Base-by-base conservation (phyloP, 495 filamentous ascomycete genomes). In the Jackrogersella multiformis region DNA sequence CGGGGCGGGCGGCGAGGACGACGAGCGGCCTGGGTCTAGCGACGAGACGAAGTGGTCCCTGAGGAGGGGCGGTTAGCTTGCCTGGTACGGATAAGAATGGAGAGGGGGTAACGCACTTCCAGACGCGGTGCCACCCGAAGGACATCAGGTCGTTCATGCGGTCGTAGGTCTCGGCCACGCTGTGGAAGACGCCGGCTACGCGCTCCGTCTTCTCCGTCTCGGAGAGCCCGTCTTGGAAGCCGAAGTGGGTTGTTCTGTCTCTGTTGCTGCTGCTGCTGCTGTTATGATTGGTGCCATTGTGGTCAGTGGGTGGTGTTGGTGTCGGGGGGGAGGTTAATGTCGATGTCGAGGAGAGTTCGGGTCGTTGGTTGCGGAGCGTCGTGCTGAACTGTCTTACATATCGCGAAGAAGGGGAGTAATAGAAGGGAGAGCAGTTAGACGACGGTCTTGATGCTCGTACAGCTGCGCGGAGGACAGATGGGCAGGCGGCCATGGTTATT, bases 131-230 rank as follows among this genome's bases (percentile, higher is more conserved):
- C 80, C 96, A 93, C 34, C 93, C 93, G 23, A 98, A 87, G 39
- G 94, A 97, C 95, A 99, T 98, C 51, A 97, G 86, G 77, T 99
- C 95, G 85, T 99, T 99, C 95, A 99, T 99, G 67, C 87, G 88
- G 76, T 97, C 94, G 82, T 95, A 89, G 24, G 89, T 92, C 48
- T 92, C 86, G 68, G 95, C 94, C 49, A 99, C 94, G 74, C 92
- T 96, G 78, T 93, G 95, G 84, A 98, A 99, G 63, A 99, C 95
- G 39, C 86, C 86, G 68, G 88, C 89, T 20, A 98, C 95, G 16
- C 73, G 74, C 69, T 80, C 74, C 26, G 71, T 74, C 79, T 99
- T 99, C 72, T 94, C 83, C 8, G 88, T 82, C 64, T 94, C 91
- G 39, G 92, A 87, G 20, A 99, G 84, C 45, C 91, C 94, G 74